Evolutionary conservation across 2,329 filamentous ascomycete genomes (phyloP).

Genomic region (Fusarium phyllophilum): DNA sequence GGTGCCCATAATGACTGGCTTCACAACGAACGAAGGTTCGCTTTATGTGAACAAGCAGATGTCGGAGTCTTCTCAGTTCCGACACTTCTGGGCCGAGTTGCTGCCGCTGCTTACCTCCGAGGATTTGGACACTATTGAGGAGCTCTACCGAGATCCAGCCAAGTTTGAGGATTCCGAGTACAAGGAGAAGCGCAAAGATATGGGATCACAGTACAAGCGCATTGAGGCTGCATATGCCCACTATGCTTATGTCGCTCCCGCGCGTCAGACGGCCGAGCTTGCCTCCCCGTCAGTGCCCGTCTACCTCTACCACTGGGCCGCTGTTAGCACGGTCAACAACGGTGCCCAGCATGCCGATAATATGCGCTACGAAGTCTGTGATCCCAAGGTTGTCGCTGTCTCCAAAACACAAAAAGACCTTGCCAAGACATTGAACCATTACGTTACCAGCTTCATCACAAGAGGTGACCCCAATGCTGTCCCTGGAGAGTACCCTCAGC

Average conservation of each 20-base stretch:
- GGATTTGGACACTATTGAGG: slow-evolving; percentile 65
- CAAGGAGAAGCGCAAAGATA: slow-evolving; percentile 50
- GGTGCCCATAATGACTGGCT: slow-evolving; percentile 70
- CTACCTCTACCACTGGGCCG: slow-evolving; percentile 54
- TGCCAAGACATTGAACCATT: slow-evolving; percentile 56
- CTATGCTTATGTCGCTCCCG: slow-evolving; percentile 64
- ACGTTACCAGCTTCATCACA: slow-evolving; percentile 60
- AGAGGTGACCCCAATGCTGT: slow-evolving; percentile 56
- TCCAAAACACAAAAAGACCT: slow-evolving; percentile 55
- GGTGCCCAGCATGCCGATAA: slow-evolving; percentile 62
- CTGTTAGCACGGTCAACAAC: slow-evolving; percentile 54
- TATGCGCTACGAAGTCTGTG: slow-evolving; percentile 58
- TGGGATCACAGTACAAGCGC: slow-evolving; percentile 64
- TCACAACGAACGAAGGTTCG: slow-evolving; percentile 75
- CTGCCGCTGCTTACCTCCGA: slow-evolving; percentile 64
- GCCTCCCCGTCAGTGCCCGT: slow-evolving; percentile 31
- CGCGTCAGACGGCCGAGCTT: slow-evolving; percentile 58
- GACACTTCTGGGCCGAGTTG: slow-evolving; percentile 67
- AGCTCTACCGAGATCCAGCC: slow-evolving; percentile 69
- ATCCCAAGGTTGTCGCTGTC: slow-evolving; percentile 46
- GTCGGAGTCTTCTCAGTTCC: slow-evolving; percentile 62
- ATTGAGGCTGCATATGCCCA: slow-evolving; percentile 65
- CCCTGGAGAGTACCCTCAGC: slow-evolving; percentile 22
- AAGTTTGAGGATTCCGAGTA: slow-evolving; percentile 45
- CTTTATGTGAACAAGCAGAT: slow-evolving; percentile 67